Percentiles rank a stretch among this genome's conserved stretches.
These are phyloP conservation scores for Blastobotrys malaysiensis DNA, from an alignment of 1,139 yeast genomes.

Conservation along the genomic window DNA sequence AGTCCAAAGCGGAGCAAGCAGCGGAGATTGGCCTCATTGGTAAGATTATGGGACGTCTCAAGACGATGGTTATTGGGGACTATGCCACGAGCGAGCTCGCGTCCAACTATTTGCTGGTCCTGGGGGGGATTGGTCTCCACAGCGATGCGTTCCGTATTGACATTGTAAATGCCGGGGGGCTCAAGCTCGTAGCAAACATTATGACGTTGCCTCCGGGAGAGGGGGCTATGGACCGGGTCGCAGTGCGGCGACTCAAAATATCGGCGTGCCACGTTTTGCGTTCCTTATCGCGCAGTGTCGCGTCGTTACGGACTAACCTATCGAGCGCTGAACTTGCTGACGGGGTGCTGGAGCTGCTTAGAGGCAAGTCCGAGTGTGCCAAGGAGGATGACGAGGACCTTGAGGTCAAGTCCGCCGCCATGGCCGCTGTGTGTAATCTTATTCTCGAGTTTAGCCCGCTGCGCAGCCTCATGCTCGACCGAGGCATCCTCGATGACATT, in stretches of 20 bases:
- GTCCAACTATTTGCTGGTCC: constrained; percentile 28
- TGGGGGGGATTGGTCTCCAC: constrained; percentile 34
- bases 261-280: constrained; percentile 55
- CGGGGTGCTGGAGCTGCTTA: constrained; percentile 40
- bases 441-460: constrained; percentile 77
- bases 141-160: constrained; percentile 30
- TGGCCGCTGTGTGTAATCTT: constrained; percentile 71
- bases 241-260: constrained; percentile 27
- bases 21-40: constrained; percentile 33
- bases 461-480: constrained; percentile 50
- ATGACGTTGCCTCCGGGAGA: constrained; percentile 18
- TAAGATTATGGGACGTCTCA: constrained; percentile 24
- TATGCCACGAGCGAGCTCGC: constrained; percentile 24
- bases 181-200: constrained; percentile 27
- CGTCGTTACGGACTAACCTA: constrained; percentile 62
- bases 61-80: constrained; percentile 15
- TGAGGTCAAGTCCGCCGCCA: constrained; percentile 50
- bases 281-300: constrained; percentile 69
- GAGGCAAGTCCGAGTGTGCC: constrained; percentile 2
- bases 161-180: constrained; percentile 32
- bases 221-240: constrained; percentile 13
- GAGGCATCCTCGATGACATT: constrained; percentile 49
- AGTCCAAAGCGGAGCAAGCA: constrained; percentile 31
- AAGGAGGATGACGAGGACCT: constrained; percentile 24
- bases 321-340: constrained; percentile 52